phyloP scores from a whole-genome alignment of 2,329 filamentous ascomycete species.

The Aspergillus sp. region DNA sequence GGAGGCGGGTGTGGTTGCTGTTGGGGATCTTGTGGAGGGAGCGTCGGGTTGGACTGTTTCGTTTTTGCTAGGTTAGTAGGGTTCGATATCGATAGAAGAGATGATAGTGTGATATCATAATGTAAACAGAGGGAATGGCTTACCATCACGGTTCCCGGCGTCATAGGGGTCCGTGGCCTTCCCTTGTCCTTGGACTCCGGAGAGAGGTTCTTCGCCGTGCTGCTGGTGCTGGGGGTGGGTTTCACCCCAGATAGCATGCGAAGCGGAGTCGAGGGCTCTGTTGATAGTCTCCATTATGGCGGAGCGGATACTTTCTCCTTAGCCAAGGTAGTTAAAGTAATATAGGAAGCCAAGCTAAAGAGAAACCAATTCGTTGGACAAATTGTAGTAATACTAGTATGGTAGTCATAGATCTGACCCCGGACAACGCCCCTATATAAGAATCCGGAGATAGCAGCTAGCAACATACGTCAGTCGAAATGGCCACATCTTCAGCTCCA shows the following conservation, averaged over 20 bases:
- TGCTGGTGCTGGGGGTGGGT: constrained; percentile 18
- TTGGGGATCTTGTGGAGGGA: constrained; percentile 10
- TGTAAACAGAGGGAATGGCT: constrained; percentile 9
- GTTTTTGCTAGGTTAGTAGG: background rate
- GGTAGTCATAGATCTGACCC: no score
- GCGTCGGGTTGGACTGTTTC: constrained; percentile 23
- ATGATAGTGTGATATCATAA: background rate
- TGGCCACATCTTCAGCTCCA: no score
- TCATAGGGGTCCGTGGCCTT: constrained; percentile 67
- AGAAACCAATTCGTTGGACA: no score
- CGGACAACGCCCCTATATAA: no score
- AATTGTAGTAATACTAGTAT: no score
- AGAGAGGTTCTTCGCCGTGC: constrained; percentile 59
- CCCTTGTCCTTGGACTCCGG: constrained; percentile 62
- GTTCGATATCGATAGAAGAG: background rate
- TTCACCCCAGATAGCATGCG: constrained; percentile 46
- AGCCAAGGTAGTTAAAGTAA: background rate
- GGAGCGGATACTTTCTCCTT: background rate
- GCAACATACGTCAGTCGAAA: no score
- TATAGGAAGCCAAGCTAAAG: background rate
- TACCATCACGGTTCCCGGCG: constrained; percentile 64
- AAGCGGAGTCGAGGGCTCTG: constrained; percentile 44
- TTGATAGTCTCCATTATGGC: constrained; percentile 58
- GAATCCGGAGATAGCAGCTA: no score
- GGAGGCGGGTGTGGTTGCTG: constrained; percentile 5